Evolutionary conservation across 331 rosid species (phyloP), one percentile per base, ranked within the genome.

Genomic region (Stylosanthes scabra): DNA sequence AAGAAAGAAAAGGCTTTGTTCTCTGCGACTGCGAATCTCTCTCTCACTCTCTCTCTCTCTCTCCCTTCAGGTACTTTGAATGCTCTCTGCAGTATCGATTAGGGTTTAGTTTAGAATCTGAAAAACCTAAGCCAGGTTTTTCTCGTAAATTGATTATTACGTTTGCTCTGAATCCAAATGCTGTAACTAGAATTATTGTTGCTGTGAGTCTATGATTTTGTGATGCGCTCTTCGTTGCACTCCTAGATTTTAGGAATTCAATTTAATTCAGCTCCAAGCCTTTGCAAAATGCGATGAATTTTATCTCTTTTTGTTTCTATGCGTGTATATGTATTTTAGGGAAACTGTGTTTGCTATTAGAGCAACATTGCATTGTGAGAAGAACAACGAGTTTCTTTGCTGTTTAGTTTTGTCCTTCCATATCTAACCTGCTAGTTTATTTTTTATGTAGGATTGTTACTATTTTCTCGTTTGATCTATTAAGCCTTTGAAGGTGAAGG

Each of bases 121-220:
- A 83, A 90, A 83, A 85, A 85, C 91, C 91, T 84, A 79, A 86
- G 59, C 39, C 39, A 34, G 60, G 51, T 61, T 40, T 5, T 77
- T 62, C 9, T 44, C 27, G 1, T 25, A 31, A 5, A 5, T 10
- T 55, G 10, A 20, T 31, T 31, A 55, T 51, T 41, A 11, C 69
- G 7, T 55, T 63, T 56, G 74, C 8, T 55, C 58, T 56, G 74
- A 49, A 56, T 63, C 28, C 37, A 11, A 47, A 46, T 11, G 61
- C 58, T 39, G 54, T n/a, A 40, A 56, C 64, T 9, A 3, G 50
- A 49, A 59, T 66, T 69, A 0, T 78, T 37, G 45, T 72, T 40
- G 12, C 12, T 3, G 4, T 11, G 9, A 58, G 40, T 34, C 12
- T 3, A 1, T 11, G 9, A 58, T 49, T 34, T 72, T 27, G 28